phyloP scores from a whole-genome alignment of 805 yeast genomes.

The Brettanomyces nanus region DNA sequence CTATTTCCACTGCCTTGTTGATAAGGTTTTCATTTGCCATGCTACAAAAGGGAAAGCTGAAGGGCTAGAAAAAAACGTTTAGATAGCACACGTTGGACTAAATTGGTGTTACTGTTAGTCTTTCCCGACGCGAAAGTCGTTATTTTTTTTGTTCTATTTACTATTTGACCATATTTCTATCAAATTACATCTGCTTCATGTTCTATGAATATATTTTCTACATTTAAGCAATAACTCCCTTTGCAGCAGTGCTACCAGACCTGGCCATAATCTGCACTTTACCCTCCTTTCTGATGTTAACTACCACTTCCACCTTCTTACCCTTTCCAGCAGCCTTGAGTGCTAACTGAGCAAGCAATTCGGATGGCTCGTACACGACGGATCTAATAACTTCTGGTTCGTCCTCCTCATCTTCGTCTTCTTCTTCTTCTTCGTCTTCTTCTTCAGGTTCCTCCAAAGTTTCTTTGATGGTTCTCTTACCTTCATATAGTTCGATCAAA shows the following conservation, averaged over 20 bases:
- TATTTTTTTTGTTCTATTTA: no score
- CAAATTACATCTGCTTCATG: no score
- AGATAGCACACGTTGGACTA: no score
- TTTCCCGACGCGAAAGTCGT: no score
- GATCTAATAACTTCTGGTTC: slow-evolving; percentile 84
- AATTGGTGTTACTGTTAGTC: no score
- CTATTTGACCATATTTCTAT: no score
- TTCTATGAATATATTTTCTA: slow-evolving; percentile 1
- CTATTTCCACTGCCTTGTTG: slow-evolving; percentile 10
- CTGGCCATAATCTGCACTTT: slow-evolving; percentile 56
- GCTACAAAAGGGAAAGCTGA: no score
- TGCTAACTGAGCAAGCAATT: slow-evolving; percentile 69
- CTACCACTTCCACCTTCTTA: slow-evolving; percentile 57
- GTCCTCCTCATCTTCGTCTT: slow-evolving; percentile 48
- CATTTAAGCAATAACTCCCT: slow-evolving; percentile 33
- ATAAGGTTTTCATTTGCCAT: background rate
- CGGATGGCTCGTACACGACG: slow-evolving; percentile 65
- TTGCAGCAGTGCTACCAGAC: slow-evolving; percentile 42
- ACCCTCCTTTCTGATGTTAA: slow-evolving; percentile 60
- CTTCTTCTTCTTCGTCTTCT: slow-evolving; percentile 42
- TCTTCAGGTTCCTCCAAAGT: slow-evolving; percentile 66
- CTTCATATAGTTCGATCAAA: slow-evolving; percentile 71
- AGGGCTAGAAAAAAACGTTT: no score
- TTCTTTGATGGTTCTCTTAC: slow-evolving; percentile 75
- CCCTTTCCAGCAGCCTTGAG: slow-evolving; percentile 61